Percentiles rank a stretch among this genome's conserved stretches.
Evolutionary conservation across 176 grass and related monocot species (phyloP).

Genomic region (Aegilops umbellulata): DNA sequence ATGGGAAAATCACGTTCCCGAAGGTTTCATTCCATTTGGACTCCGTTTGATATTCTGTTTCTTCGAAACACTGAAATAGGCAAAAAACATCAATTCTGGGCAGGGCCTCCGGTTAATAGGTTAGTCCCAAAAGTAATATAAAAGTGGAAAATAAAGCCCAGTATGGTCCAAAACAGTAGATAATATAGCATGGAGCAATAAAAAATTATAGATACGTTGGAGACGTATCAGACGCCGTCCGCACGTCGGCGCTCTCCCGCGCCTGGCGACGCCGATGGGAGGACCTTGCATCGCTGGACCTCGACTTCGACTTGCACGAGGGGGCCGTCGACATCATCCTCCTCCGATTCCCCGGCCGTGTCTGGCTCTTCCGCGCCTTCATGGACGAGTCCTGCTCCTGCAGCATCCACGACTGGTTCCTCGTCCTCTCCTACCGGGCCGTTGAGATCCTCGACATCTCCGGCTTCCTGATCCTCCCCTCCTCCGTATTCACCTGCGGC

Average conservation of each 20-base stretch:
- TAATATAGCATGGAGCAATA: too few species aligned
- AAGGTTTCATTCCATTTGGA: too few species aligned
- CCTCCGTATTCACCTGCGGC: background rate
- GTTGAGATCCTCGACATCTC: background rate
- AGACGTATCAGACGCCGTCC: too few species aligned
- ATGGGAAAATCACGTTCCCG: too few species aligned
- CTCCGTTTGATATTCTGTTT: too few species aligned
- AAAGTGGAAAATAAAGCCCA: too few species aligned
- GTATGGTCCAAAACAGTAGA: too few species aligned
- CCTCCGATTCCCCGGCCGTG: background rate
- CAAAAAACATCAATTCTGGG: too few species aligned
- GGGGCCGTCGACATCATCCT: background rate
- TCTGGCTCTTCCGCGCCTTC: background rate
- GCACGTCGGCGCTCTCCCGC: constrained; percentile 16
- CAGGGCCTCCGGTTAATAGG: too few species aligned
- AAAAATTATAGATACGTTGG: too few species aligned
- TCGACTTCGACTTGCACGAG: background rate
- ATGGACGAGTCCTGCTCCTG: background rate
- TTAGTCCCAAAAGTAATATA: too few species aligned
- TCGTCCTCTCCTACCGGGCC: background rate
- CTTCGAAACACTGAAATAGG: too few species aligned
- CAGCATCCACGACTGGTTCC: constrained; percentile 7
- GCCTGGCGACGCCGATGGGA: constrained; percentile 26
- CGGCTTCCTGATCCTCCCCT: background rate
- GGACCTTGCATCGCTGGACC: background rate